Conservation (phyloP, 768 basidiomycete species). For the Rubroboletus satanas region DNA sequence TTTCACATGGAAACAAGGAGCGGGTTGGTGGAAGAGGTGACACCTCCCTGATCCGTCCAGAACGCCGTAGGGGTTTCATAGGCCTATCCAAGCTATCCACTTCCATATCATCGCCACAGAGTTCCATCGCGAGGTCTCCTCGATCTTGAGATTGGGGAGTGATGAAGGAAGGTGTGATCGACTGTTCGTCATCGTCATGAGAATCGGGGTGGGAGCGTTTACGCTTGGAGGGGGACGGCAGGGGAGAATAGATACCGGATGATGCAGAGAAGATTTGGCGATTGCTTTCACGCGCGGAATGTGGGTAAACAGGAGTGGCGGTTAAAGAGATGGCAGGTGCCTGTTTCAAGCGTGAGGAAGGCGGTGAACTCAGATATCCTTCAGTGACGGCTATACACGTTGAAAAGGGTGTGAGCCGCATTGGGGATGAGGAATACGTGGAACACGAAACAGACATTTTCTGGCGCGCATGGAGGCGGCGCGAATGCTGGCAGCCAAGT, state of each 20-base stretch:
- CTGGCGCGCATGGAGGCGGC: slow-evolving; percentile 56
- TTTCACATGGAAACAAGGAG: slow-evolving; percentile 24
- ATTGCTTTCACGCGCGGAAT: slow-evolving; percentile 54
- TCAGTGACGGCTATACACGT: slow-evolving; percentile 51
- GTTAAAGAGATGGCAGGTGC: slow-evolving; percentile 18
- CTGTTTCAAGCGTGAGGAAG: slow-evolving; percentile 31
- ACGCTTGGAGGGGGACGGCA: slow-evolving; percentile 37
- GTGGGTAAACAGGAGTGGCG: slow-evolving; percentile 38
- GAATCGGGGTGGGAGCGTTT: slow-evolving; percentile 24
- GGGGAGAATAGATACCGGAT: slow-evolving; percentile 32
- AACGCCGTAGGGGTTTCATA: slow-evolving; percentile 36
- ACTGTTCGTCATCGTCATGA: slow-evolving; percentile 18
- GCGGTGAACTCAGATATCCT: slow-evolving; percentile 52
- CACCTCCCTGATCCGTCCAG: slow-evolving; percentile 28
- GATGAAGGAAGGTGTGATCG: slow-evolving; percentile 16
- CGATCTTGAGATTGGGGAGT: slow-evolving; percentile 24
- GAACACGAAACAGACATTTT: slow-evolving; percentile 46
- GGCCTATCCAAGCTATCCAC: slow-evolving; percentile 27
- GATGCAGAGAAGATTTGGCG: slow-evolving; percentile 42
- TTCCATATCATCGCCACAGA: slow-evolving; percentile 26
- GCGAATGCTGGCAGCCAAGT: slow-evolving; percentile 52
- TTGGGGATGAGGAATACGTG: slow-evolving; percentile 18
- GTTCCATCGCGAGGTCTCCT: slow-evolving; percentile 20
- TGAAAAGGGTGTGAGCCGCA: slow-evolving; percentile 28
- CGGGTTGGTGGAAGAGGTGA: slow-evolving; percentile 23